Conservation (phyloP, 208 protist species). For the Trypanosoma conorhini region DNA sequence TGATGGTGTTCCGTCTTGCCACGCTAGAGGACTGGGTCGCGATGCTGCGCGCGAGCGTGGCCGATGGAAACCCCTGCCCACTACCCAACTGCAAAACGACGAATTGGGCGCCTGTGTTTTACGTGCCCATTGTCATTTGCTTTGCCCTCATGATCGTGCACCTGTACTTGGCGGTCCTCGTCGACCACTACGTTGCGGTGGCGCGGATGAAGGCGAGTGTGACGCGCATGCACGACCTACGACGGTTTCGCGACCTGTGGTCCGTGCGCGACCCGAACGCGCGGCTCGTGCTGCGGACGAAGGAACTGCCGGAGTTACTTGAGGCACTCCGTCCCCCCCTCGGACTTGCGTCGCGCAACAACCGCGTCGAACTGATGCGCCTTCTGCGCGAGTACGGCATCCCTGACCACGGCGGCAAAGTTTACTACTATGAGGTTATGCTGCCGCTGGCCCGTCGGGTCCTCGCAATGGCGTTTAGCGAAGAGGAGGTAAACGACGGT, state of each 20-base stretch:
- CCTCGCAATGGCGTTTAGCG: constrained; percentile 77
- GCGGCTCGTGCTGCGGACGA: constrained; percentile 60
- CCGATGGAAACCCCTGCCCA: constrained; percentile 51
- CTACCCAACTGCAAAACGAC: constrained; percentile 52
- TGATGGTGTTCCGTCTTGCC: constrained; percentile 86
- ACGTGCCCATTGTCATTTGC: constrained; percentile 77
- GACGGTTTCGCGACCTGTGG: constrained; percentile 79
- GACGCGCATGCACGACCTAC: constrained; percentile 72
- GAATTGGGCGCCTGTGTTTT: constrained; percentile 87
- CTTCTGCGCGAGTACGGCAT: constrained; percentile 89
- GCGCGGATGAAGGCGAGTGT: constrained; percentile 70
- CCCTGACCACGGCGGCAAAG: constrained; percentile 70
- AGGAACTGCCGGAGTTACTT: constrained; percentile 66
- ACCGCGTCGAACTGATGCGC: constrained; percentile 77
- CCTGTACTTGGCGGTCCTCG: constrained; percentile 83
- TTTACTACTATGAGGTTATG: constrained; percentile 90
- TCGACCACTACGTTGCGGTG: constrained; percentile 83
- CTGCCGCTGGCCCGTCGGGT: constrained; percentile 81
- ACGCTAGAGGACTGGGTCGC: constrained; percentile 89
- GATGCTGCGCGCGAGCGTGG: constrained; percentile 80
- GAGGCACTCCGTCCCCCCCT: constrained; percentile 83
- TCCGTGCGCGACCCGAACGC: constrained; percentile 71
- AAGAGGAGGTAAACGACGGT: constrained; percentile 45
- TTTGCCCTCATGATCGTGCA: constrained; percentile 73
- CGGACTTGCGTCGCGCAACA: constrained; percentile 65